Evolutionary conservation across 2,329 filamentous ascomycete species (phyloP), one percentile per base, ranked within the genome.

Genomic region (Reticulascus tulasneorum): DNA sequence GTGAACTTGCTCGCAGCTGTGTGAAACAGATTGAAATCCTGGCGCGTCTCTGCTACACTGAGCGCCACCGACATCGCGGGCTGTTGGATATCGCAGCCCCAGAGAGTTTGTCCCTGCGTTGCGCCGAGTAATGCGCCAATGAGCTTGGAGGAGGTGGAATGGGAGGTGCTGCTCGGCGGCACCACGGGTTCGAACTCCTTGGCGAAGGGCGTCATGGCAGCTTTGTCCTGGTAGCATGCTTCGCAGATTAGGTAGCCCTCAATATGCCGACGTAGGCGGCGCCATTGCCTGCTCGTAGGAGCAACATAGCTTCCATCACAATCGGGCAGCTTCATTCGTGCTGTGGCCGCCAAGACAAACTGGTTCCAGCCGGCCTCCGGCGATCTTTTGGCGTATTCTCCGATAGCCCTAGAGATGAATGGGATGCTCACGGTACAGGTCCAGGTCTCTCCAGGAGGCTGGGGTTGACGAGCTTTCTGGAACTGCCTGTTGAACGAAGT

Each of bases 161-260:
- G n/a, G n/a, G n/a, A n/a, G 5, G n/a, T 39, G 15, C 6, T 7
- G 6, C 20, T 34, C 2, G 37, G 19, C 7, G 26, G 18, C 9
- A 35, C 16, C 22, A 9, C 9, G 35, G 29, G 8, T n/a, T 42
- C 16, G 35, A 44, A 64, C 8, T 57, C 46, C 6, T 31, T 23
- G 0, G 39, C 52, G 7, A 64, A 55, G 0, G 31, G 31, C 0
- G 59, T 62, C 4, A 51, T 27, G 0, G 47, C 53, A 6, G 63
- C n/a, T 10, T 49, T 54, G 13, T 63, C 59, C 9, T 62, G 37
- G 37, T 55, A 62, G 16, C 61, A 64, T 2, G 54, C 38, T 28
- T 62, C 55, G 33, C 62, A 64, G 1, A 58, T 43, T 5, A 43
- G 40, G 27, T 63, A 27, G 2, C 47, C 42, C 2, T 54, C 40